Percentiles rank a stretch among this genome's conserved stretches.
Conservation (phyloP, 805 yeast genomes). For the Ogataea pini region DNA sequence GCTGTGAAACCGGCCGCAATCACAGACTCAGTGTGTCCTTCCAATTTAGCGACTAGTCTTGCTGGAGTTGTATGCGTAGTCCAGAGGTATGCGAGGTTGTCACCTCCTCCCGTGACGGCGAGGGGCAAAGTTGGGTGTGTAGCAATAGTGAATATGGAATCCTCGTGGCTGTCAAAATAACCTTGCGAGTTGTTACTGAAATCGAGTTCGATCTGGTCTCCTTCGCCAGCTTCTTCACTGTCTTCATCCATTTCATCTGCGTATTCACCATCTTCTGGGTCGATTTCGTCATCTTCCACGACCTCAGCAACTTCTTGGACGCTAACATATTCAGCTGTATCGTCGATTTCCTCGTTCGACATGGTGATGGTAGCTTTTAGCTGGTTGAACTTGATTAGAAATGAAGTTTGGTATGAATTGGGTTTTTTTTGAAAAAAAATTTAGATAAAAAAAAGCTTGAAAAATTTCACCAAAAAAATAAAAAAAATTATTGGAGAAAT, state of each 20-base stretch:
- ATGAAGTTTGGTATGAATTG: neutral
- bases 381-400: neutral
- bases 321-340: slow-evolving; percentile 26
- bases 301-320: slow-evolving; percentile 36
- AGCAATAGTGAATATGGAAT: slow-evolving; percentile 81
- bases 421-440: neutral
- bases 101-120: slow-evolving; percentile 95
- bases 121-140: slow-evolving; percentile 82
- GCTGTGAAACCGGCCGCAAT: slow-evolving; percentile 78
- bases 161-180: slow-evolving; percentile 87
- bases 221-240: slow-evolving; percentile 40
- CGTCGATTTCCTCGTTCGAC: slow-evolving; percentile 7
- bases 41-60: slow-evolving; percentile 69
- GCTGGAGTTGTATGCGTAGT: slow-evolving; percentile 88
- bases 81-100: slow-evolving; percentile 87
- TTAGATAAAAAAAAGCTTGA: neutral
- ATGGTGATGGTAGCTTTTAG: neutral
- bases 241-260: slow-evolving; percentile 41
- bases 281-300: slow-evolving; percentile 33
- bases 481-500: neutral
- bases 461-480: neutral
- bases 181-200: slow-evolving; percentile 86
- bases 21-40: slow-evolving; percentile 87
- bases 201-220: slow-evolving; percentile 71
- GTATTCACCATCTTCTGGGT: slow-evolving; percentile 42